phyloP scores from a whole-genome alignment of 2,329 filamentous ascomycete species.

The Scedosporium boydii region DNA sequence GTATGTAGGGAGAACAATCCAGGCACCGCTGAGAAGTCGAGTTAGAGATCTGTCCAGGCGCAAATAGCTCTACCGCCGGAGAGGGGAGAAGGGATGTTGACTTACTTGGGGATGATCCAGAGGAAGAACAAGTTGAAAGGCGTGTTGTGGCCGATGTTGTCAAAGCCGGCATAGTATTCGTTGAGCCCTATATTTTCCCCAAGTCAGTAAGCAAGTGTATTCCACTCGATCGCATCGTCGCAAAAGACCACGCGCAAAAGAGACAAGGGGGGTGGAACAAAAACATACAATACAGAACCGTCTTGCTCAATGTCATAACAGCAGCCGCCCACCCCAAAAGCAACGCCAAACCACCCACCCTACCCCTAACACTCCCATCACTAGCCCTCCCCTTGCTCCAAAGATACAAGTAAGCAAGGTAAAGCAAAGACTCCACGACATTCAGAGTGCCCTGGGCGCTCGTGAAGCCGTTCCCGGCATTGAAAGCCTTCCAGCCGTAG shows the following conservation, averaged over 20 bases:
- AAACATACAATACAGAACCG: slow-evolving; percentile 47
- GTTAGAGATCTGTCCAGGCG: neutral
- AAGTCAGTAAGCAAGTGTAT: neutral
- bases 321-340: slow-evolving; percentile 42
- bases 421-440: slow-evolving; percentile 56
- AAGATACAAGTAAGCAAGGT: slow-evolving; percentile 43
- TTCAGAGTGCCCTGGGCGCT: slow-evolving; percentile 65
- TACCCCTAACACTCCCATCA: slow-evolving; percentile 27
- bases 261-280: neutral
- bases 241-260: neutral
- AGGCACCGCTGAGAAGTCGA: slow-evolving; percentile 33
- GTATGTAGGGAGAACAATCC: slow-evolving; percentile 43
- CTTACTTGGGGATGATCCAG: slow-evolving; percentile 52
- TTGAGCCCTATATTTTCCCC: slow-evolving; percentile 33
- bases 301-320: slow-evolving; percentile 54
- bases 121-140: slow-evolving; percentile 33
- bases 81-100: neutral
- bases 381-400: slow-evolving; percentile 21
- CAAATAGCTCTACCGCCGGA: too few species aligned
- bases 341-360: slow-evolving; percentile 32
- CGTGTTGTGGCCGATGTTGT: slow-evolving; percentile 48
- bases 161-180: slow-evolving; percentile 46
- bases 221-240: neutral
- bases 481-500: slow-evolving; percentile 68
- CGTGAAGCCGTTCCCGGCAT: slow-evolving; percentile 64